phyloP scores from a whole-genome alignment of 352 stramenopile genomes.

The Phytophthora pseudosyringae region DNA sequence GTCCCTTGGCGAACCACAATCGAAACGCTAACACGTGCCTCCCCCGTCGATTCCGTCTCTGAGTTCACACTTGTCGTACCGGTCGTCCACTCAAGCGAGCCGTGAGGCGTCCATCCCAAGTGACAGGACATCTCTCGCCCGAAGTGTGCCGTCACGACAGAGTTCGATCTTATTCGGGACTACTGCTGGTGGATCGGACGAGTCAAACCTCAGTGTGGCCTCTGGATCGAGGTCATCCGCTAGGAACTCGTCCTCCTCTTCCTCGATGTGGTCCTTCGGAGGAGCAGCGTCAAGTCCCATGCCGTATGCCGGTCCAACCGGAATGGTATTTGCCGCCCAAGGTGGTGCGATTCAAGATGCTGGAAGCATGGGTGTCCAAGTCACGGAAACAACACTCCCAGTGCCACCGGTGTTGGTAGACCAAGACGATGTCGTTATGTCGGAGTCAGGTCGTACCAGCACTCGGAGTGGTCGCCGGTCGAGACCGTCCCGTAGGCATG shows the following conservation, averaged over 20 bases:
- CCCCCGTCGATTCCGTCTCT: too few relatives aligned
- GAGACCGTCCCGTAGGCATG: background rate
- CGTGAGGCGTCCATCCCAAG: too few relatives aligned
- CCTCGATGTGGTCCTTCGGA: constrained; percentile 1
- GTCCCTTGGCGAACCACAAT: too few relatives aligned
- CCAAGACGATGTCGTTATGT: constrained; percentile 4
- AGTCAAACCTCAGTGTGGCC: background rate
- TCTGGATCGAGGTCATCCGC: background rate
- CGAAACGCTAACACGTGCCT: too few relatives aligned
- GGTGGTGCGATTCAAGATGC: background rate
- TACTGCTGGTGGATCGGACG: background rate
- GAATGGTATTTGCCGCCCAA: background rate
- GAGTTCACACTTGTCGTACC: too few relatives aligned
- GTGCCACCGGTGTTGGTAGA: background rate
- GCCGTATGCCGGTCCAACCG: background rate
- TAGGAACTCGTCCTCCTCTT: background rate
- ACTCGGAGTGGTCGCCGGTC: background rate
- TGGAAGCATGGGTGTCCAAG: background rate
- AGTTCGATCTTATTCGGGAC: too few relatives aligned
- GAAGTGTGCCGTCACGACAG: too few relatives aligned
- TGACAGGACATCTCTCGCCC: too few relatives aligned
- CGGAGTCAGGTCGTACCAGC: background rate
- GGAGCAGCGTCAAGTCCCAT: background rate
- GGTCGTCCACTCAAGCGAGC: too few relatives aligned
- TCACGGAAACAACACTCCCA: background rate